Percentiles rank a stretch among this genome's conserved stretches.
These are phyloP conservation scores for Cladophialophora carrionii DNA, from an alignment of 2,329 filamentous ascomycete genomes.

Conservation along the genomic window DNA sequence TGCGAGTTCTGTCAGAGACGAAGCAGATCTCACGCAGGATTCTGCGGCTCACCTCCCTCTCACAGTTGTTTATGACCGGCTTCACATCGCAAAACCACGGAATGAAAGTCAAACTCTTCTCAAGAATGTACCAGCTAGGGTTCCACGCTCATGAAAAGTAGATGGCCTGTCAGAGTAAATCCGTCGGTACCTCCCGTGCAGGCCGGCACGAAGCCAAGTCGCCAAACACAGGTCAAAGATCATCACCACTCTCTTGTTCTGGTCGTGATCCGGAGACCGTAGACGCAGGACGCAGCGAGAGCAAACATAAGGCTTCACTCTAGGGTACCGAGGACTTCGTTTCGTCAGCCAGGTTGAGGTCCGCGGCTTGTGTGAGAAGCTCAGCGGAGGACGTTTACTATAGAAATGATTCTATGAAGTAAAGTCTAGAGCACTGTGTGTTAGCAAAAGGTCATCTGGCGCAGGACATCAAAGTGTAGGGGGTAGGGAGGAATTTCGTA, in stretches of 20 bases:
- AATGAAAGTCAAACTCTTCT: slow-evolving; percentile 32
- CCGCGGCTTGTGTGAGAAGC: slow-evolving; percentile 90
- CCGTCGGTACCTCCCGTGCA: slow-evolving; percentile 38
- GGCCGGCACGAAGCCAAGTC: slow-evolving; percentile 40
- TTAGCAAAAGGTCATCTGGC: not conserved
- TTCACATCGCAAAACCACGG: not conserved
- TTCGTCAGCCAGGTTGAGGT: slow-evolving; percentile 95
- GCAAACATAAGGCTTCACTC: slow-evolving; percentile 72
- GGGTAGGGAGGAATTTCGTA: slow-evolving; percentile 1
- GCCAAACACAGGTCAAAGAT: slow-evolving; percentile 71
- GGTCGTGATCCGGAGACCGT: slow-evolving; percentile 29
- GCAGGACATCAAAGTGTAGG: not conserved
- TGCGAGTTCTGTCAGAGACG: not conserved
- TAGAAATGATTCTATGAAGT: slow-evolving; percentile 90
- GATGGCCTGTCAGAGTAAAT: slow-evolving; percentile 40
- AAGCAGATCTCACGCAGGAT: not conserved
- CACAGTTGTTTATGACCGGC: not conserved
- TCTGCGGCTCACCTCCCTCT: not conserved
- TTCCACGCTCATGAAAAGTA: slow-evolving; percentile 38
- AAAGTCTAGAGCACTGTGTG: slow-evolving; percentile 30
- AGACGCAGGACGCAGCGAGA: slow-evolving; percentile 46
- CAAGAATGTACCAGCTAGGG: slow-evolving; percentile 37
- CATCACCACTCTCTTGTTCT: slow-evolving; percentile 80
- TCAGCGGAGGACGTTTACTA: slow-evolving; percentile 93
- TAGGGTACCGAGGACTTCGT: slow-evolving; percentile 80